A percentile compares a stretch with the other conserved stretches of the same genome.
Conservation (phyloP, 148 eudicot species). For the Amaranthus hypochondriacus region DNA sequence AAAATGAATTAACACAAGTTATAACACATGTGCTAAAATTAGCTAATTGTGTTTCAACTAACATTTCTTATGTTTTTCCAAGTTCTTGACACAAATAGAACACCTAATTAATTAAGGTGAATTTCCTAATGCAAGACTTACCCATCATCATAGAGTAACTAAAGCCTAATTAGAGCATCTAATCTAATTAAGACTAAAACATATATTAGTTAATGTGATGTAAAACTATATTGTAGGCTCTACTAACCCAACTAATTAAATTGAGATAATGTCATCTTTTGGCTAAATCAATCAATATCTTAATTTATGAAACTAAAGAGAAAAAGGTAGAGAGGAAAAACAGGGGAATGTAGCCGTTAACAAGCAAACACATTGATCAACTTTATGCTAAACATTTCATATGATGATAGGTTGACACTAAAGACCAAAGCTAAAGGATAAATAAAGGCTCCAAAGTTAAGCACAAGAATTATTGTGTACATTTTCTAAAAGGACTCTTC, state of each 20-base stretch:
- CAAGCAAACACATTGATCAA: conserved; percentile 14
- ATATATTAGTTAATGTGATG: not conserved
- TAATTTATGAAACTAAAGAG: not conserved
- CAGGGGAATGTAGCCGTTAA: conserved; percentile 19
- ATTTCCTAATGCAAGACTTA: not conserved
- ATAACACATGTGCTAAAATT: no score
- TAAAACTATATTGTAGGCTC: not conserved
- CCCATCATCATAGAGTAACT: no score
- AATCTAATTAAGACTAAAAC: not conserved
- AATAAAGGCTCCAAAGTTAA: conserved; percentile 14
- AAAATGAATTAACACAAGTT: no score
- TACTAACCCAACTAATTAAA: not conserved
- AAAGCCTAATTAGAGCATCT: no score
- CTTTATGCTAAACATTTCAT: conserved; percentile 1
- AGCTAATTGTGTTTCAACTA: no score
- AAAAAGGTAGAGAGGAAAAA: not conserved
- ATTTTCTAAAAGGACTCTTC: not conserved
- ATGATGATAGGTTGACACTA: conserved; percentile 6
- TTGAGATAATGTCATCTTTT: not conserved
- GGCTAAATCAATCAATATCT: no score
- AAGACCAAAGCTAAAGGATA: conserved; percentile 19
- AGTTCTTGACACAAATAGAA: not conserved
- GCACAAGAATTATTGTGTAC: conserved; percentile 10
- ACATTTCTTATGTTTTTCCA: not conserved
- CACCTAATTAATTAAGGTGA: not conserved